Evolutionary conservation across 441 rosid species (phyloP).

Genomic region (Bocquillonia castaneifolia): DNA sequence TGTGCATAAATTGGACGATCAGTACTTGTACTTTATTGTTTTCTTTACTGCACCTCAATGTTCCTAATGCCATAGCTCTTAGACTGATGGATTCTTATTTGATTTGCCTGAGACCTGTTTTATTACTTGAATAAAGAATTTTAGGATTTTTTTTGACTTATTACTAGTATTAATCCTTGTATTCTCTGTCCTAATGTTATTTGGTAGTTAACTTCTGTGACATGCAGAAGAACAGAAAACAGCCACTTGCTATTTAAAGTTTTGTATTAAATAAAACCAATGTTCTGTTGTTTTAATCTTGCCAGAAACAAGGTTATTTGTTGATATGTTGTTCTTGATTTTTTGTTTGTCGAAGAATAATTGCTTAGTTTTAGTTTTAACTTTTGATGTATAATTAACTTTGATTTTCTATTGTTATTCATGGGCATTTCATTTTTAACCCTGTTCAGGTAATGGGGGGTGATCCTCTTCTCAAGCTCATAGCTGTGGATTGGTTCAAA

Average conservation of each 20-base stretch:
- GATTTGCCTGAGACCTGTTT: background rate
- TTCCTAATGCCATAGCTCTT: background rate
- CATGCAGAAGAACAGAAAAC: background rate
- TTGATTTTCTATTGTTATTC: background rate
- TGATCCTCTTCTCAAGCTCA: constrained; percentile 84
- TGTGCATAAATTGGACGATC: no score
- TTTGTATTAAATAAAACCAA: background rate
- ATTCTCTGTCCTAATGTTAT: background rate
- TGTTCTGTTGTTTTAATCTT: background rate
- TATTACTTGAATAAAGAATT: background rate
- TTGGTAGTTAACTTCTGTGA: background rate
- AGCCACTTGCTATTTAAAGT: background rate
- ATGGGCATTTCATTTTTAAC: background rate
- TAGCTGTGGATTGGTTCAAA: constrained; percentile 92
- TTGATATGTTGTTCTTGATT: background rate
- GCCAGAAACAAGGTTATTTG: background rate
- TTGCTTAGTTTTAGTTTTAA: background rate
- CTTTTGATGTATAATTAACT: background rate
- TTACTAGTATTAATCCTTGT: background rate
- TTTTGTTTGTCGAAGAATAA: background rate
- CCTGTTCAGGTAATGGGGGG: constrained; percentile 75
- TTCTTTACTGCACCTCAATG: no score
- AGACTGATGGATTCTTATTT: background rate
- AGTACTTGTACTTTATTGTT: background rate
- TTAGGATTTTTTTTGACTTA: no score